Evolutionary conservation across 345 rosid genomes (phyloP).

Genomic region (Eucalyptus pauciflora): DNA sequence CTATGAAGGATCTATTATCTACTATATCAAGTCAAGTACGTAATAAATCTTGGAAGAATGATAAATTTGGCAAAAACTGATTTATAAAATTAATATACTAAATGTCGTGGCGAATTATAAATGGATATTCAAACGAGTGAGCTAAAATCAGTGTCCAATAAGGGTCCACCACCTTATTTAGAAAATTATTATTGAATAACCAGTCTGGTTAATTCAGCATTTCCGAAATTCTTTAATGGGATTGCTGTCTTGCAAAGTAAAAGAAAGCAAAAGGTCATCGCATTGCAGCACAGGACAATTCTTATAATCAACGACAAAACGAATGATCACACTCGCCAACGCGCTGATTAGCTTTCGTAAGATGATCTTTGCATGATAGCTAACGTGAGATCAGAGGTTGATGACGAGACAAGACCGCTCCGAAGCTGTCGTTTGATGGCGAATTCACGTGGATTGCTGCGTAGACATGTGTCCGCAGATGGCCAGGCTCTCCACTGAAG

Average conservation of each 20-base stretch:
- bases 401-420: not conserved
- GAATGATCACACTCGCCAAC: not conserved
- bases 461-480: not conserved
- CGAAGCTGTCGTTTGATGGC: not conserved
- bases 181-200: not conserved
- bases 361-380: not conserved
- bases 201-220: not conserved
- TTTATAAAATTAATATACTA: not conserved
- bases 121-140: not conserved
- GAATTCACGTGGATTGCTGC: not conserved
- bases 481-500: not conserved
- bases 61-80: not conserved
- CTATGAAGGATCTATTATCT: not conserved
- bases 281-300: not conserved
- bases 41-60: not conserved
- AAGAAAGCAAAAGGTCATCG: not conserved
- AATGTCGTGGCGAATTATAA: not conserved
- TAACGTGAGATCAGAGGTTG: not conserved
- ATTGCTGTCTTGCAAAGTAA: not conserved
- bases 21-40: not conserved
- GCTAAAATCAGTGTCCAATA: not conserved
- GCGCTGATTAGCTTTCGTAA: not conserved
- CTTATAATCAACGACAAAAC: not conserved
- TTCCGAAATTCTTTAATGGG: not conserved
- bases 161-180: not conserved